Percentiles rank a stretch among this genome's conserved stretches.
phyloP scores from a whole-genome alignment of 495 filamentous ascomycete species.

The Hamigera avellanea region DNA sequence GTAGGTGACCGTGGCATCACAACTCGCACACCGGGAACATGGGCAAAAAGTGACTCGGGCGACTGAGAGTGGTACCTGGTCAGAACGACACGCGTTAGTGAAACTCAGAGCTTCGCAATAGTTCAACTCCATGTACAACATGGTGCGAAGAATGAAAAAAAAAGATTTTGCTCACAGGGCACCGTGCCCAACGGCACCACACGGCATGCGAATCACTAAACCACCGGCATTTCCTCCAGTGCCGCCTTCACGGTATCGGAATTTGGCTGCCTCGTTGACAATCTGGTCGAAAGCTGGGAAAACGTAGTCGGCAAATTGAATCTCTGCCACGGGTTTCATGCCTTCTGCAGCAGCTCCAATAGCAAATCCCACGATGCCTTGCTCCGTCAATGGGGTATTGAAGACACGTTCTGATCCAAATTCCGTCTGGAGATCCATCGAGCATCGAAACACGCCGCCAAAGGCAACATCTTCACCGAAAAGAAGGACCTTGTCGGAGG shows the following conservation, averaged over 20 bases:
- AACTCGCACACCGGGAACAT: constrained; percentile 81
- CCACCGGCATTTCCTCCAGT: constrained; percentile 61
- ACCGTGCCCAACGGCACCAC: constrained; percentile 90
- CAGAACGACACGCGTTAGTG: constrained; percentile 4
- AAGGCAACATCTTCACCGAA: constrained; percentile 98
- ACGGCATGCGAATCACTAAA: constrained; percentile 88
- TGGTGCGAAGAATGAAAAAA: background rate
- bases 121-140: too few relatives aligned
- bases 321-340: constrained; percentile 88
- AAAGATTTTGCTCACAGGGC: constrained; percentile 48
- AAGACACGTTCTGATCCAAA: constrained; percentile 88
- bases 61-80: constrained; percentile 82
- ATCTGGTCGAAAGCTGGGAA: constrained; percentile 96
- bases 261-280: constrained; percentile 94
- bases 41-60: constrained; percentile 84
- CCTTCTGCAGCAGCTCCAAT: constrained; percentile 84
- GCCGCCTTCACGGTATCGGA: constrained; percentile 71
- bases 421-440: constrained; percentile 74
- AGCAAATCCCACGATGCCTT: constrained; percentile 90
- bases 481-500: constrained; percentile 75
- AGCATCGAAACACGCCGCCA: constrained; percentile 93
- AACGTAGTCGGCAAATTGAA: constrained; percentile 97
- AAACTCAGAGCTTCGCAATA: too few relatives aligned
- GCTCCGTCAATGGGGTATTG: constrained; percentile 90
- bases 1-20: constrained; percentile 82